A percentile compares a stretch with the other conserved stretches of the same genome.
Evolutionary conservation across 2,329 filamentous ascomycete species (phyloP).

Genomic region (Ophiostoma piceae): DNA sequence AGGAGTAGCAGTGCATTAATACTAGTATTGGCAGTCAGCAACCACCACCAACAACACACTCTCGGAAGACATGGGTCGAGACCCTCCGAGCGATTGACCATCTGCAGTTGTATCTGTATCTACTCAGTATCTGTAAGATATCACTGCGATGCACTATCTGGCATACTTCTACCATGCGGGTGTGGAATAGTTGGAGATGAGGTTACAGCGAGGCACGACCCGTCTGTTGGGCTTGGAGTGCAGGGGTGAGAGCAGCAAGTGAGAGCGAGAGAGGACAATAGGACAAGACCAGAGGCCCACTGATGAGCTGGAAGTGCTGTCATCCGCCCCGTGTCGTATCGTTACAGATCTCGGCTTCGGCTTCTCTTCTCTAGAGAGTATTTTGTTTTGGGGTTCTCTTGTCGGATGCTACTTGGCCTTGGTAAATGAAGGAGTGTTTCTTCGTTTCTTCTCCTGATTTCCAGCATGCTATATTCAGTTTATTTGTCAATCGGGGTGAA

Average conservation of each 20-base stretch:
- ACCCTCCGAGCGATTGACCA: background rate
- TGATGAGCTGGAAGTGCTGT: background rate
- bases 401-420: background rate
- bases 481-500: too few species aligned
- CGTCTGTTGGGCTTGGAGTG: background rate
- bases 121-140: too few species aligned
- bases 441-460: background rate
- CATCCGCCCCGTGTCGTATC: background rate
- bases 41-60: background rate
- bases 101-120: background rate
- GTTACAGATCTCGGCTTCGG: constrained; percentile 5
- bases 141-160: background rate
- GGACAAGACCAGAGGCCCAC: background rate
- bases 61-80: constrained; percentile 2
- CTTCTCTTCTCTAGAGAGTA: background rate
- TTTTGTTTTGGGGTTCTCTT: background rate
- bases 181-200: background rate
- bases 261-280: background rate
- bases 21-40: background rate
- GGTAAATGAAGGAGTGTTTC: background rate
- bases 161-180: background rate
- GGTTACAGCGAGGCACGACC: constrained; percentile 7
- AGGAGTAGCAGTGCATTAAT: background rate
- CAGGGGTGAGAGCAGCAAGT: background rate
- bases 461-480: too few species aligned